phyloP scores from a whole-genome alignment of 306 rosid genomes.

The Fragaria iinumae region DNA sequence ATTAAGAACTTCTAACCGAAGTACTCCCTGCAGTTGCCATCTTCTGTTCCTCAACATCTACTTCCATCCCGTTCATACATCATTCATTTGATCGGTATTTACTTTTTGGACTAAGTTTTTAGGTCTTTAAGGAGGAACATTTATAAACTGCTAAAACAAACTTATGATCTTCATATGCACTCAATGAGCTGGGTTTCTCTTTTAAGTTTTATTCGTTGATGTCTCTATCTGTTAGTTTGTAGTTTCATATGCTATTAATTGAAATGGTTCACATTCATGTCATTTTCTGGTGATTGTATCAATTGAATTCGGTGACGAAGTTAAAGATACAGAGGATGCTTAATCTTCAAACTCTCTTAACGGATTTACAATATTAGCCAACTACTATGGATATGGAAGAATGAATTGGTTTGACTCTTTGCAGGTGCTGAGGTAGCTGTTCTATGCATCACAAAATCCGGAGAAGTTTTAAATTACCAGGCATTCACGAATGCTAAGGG shows the following conservation, averaged over 20 bases:
- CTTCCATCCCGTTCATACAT: neutral
- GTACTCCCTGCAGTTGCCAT: neutral
- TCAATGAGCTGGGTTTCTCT: neutral
- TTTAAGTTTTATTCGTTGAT: neutral
- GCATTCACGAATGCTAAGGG: conserved; percentile 84
- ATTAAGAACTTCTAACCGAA: neutral
- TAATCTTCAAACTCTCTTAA: conserved; percentile 7
- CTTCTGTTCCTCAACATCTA: neutral
- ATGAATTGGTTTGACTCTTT: neutral
- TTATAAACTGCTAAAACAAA: neutral
- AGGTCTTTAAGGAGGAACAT: neutral
- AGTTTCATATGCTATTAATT: neutral
- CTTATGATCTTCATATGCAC: neutral
- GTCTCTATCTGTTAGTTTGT: neutral
- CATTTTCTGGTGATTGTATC: neutral
- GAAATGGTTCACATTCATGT: neutral
- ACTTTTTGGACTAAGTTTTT: neutral
- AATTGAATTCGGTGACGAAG: neutral
- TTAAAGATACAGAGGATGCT: neutral
- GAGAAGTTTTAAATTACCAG: conserved; percentile 88
- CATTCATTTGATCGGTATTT: neutral
- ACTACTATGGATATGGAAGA: neutral
- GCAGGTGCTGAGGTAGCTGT: conserved; percentile 98
- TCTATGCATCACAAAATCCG: conserved; percentile 86
- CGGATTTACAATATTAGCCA: neutral